phyloP scores from a whole-genome alignment of 257 asterid genomes.

The Lycium barbarum region DNA sequence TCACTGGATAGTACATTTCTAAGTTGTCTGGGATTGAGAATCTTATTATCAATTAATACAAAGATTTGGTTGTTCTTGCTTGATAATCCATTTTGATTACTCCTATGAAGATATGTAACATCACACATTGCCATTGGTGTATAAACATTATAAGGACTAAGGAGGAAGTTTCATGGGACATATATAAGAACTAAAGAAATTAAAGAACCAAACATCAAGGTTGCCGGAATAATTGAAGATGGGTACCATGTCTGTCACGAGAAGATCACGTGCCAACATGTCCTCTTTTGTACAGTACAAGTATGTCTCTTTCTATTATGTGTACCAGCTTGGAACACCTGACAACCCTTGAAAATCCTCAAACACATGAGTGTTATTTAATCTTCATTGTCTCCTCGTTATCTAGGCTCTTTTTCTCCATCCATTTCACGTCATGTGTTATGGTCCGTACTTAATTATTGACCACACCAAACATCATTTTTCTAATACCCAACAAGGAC shows the following conservation, averaged over 20 bases:
- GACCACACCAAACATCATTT: not conserved
- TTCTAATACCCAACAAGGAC: not conserved
- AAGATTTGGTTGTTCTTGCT: constrained; percentile 20
- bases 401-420: constrained; percentile 20
- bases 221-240: constrained; percentile 29
- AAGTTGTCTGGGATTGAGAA: not conserved
- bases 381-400: constrained; percentile 27
- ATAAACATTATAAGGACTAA: not conserved
- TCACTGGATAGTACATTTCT: constrained; percentile 28
- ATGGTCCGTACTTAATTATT: constrained; percentile 8
- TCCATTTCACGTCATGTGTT: constrained; percentile 24
- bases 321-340: constrained; percentile 14
- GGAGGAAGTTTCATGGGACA: constrained; percentile 30
- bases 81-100: constrained; percentile 24
- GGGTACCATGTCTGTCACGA: constrained; percentile 28
- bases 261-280: constrained; percentile 31
- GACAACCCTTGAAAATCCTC: constrained; percentile 2
- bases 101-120: constrained; percentile 15
- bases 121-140: not conserved
- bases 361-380: constrained; percentile 23
- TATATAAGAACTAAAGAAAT: not conserved
- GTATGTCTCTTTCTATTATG: not conserved
- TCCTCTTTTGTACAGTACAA: constrained; percentile 26
- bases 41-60: constrained; percentile 16
- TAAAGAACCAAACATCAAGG: not conserved